phyloP scores from a whole-genome alignment of 306 rosid species.

The Neltuma alba region DNA sequence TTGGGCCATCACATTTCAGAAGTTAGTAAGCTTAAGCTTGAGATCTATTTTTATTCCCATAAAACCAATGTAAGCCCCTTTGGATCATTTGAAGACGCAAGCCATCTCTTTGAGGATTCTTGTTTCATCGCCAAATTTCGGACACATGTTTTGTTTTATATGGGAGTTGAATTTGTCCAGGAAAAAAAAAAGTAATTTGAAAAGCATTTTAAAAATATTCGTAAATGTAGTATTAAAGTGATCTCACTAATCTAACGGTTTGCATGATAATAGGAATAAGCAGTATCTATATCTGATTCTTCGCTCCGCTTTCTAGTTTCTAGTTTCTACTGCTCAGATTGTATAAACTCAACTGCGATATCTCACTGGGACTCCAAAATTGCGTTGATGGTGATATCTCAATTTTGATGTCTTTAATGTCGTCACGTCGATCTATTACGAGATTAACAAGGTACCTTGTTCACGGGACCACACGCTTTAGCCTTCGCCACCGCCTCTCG shows the following conservation, averaged over 20 bases:
- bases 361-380: background rate
- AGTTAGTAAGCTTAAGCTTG: too few relatives aligned
- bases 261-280: background rate
- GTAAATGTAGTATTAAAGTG: background rate
- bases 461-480: slow-evolving; percentile 1
- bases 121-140: background rate
- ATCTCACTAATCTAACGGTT: background rate
- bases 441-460: background rate
- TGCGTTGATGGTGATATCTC: background rate
- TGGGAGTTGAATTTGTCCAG: background rate
- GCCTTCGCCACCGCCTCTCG: background rate
- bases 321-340: background rate
- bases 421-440: background rate
- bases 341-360: background rate
- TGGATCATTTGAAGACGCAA: too few relatives aligned
- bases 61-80: too few relatives aligned
- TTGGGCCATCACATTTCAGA: background rate
- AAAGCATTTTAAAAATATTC: background rate
- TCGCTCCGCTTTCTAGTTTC: background rate
- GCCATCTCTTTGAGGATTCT: too few relatives aligned
- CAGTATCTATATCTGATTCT: background rate
- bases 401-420: background rate
- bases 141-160: background rate
- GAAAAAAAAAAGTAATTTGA: background rate
- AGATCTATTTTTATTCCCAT: too few relatives aligned